A percentile compares a stretch with the other conserved stretches of the same genome.
Conservation (phyloP, 2,329 filamentous ascomycete genomes). For the Chaetothyriales sp. region DNA sequence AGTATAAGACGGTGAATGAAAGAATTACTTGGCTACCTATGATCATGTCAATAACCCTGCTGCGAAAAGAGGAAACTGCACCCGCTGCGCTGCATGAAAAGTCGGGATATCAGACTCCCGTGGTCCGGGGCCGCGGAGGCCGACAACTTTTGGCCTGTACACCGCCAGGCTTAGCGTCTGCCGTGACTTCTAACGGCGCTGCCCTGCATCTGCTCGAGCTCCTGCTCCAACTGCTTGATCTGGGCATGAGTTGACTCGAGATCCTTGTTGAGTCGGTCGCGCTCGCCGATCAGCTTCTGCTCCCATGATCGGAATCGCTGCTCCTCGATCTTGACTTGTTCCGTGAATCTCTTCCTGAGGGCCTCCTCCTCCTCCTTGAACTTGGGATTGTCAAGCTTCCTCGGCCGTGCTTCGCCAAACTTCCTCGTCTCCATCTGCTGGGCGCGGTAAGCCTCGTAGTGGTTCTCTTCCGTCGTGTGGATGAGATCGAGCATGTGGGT, state of each 20-base stretch:
- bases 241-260: constrained; percentile 91
- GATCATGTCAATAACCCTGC: not conserved
- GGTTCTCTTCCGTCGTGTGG: constrained; percentile 96
- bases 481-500: constrained; percentile 99
- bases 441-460: constrained; percentile 98
- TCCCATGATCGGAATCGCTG: constrained; percentile 99
- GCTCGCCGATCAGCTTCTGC: constrained; percentile 98
- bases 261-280: constrained; percentile 98
- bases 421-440: constrained; percentile 99
- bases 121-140: not conserved
- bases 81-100: not conserved
- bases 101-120: not conserved
- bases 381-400: constrained; percentile 99
- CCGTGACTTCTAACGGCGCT: constrained; percentile 81
- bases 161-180: constrained; percentile 51
- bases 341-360: constrained; percentile 95
- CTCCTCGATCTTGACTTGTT: constrained; percentile 99
- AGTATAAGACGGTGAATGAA: not conserved
- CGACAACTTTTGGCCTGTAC: not conserved
- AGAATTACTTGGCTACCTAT: not conserved
- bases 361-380: constrained; percentile 99
- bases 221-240: constrained; percentile 53
- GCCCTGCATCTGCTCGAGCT: constrained; percentile 88
- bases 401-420: constrained; percentile 90
- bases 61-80: not conserved